Conservation (phyloP, 169 alveolate species). For the Cryptosporidium bovis region DNA sequence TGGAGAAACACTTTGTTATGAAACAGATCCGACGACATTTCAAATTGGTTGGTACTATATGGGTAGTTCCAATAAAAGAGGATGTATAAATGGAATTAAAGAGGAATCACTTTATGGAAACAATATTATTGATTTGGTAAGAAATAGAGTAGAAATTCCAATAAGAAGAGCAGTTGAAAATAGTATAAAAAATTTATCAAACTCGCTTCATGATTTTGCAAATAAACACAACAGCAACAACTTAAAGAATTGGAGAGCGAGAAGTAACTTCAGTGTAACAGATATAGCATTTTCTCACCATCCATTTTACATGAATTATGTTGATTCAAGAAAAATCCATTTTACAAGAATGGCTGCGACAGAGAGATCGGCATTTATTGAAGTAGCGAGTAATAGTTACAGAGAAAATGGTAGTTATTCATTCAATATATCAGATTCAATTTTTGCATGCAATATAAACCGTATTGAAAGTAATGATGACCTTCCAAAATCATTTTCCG, state of each 20-base stretch:
- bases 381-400: conserved; percentile 2
- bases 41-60: conserved; percentile 78
- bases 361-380: conserved; percentile 37
- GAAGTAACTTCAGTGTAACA: conserved; percentile 40
- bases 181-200: conserved; percentile 33
- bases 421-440: not conserved
- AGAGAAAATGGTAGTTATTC: not conserved
- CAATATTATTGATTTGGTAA: not conserved
- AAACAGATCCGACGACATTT: conserved; percentile 75
- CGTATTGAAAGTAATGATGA: not conserved
- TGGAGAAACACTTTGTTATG: conserved; percentile 78
- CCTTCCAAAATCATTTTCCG: conserved; percentile 79
- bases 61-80: conserved; percentile 14
- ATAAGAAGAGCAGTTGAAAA: conserved; percentile 16
- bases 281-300: conserved; percentile 69
- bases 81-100: conserved; percentile 56
- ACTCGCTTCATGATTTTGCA: conserved; percentile 47
- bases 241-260: conserved; percentile 57
- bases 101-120: conserved; percentile 3
- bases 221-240: conserved; percentile 18
- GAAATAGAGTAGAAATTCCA: conserved; percentile 52
- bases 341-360: not conserved
- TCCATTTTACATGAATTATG: conserved; percentile 44
- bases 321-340: conserved; percentile 42
- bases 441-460: conserved; percentile 49